Evolutionary conservation across 1,284 basidiomycete species (phyloP).

Genomic region (Sporisorium iseilematis-ciliati): DNA sequence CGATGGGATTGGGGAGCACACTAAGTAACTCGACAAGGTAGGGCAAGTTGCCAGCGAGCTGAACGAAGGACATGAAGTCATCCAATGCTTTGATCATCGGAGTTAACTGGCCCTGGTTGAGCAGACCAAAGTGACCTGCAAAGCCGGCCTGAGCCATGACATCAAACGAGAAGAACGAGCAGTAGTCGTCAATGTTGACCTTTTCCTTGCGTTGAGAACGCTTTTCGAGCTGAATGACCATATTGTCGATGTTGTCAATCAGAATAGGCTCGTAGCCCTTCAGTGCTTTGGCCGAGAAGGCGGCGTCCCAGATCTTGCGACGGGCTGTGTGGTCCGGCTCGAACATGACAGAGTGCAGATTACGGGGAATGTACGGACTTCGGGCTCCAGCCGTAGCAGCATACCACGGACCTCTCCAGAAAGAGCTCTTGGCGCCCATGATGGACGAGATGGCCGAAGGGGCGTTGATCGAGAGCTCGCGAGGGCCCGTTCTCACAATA

Average conservation of each 20-base stretch:
- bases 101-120: constrained; percentile 36
- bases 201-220: constrained; percentile 23
- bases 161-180: constrained; percentile 46
- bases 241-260: constrained; percentile 30
- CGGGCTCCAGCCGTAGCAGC: constrained; percentile 16
- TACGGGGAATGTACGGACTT: constrained; percentile 22
- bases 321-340: constrained; percentile 27
- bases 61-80: constrained; percentile 31
- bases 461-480: constrained; percentile 48
- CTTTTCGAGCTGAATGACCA: constrained; percentile 36
- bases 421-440: constrained; percentile 36
- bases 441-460: constrained; percentile 20
- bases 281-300: constrained; percentile 46
- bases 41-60: constrained; percentile 41
- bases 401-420: constrained; percentile 46
- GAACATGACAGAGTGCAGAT: constrained; percentile 30
- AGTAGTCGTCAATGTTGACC: constrained; percentile 45
- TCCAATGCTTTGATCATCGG: constrained; percentile 42
- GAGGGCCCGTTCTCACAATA: constrained; percentile 48
- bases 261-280: constrained; percentile 49
- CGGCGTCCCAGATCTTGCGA: constrained; percentile 50
- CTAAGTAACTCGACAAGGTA: constrained; percentile 37
- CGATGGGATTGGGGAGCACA: constrained; percentile 42
- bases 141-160: constrained; percentile 49
- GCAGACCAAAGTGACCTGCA: constrained; percentile 35